Evolutionary conservation across 1,284 basidiomycete genomes (phyloP), one percentile per base, ranked within the genome.

Genomic region (Stereum hirsutum): DNA sequence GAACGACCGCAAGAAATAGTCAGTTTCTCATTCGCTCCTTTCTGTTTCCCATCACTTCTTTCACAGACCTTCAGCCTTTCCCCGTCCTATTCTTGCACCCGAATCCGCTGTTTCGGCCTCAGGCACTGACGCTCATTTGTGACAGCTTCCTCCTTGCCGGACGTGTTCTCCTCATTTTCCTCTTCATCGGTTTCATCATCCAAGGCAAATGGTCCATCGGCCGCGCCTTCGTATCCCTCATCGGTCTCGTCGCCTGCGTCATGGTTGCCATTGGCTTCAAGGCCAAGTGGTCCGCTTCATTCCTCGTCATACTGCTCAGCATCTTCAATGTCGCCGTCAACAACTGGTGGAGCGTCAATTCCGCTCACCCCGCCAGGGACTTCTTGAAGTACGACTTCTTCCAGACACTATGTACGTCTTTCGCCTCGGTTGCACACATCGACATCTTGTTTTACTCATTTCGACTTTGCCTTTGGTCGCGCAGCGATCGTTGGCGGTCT

Each of bases 201-300:
- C 92, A 95, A 60, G 94, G 94, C 44, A 69, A 78, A 60, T 98
- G 94, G 93, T 85, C 77, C 51, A 68, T 96, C 51, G 76, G 75
- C 19, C 88, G 94, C 49, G 75, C 93, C 7, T 68, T 95, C 47
- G 86, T 96, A 43, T 93, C 91, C 26, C 69, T 96, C 50, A 61
- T 95, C 50, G 91, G 91, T 45, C 74, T 96, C 37, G 85, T 76
- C n/a, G 94, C 95, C 1, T 98, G 95, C 61, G 65, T 81, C 57
- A 97, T 97, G 91, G 94, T 99, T 43, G 96, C 94, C 8, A 78
- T 99, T 49, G 96, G 96, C 39, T 99, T 98, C 81, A 99, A 99
- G 71, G 95, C 96, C 56, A 95, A 97, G 64, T 97, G 93, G 91
- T 92, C 89, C 12, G 95, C 95, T 3, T 79, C 82, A n/a, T 98